Conservation (phyloP, 495 filamentous ascomycete species). For the Lasiosphaeria hispida region DNA sequence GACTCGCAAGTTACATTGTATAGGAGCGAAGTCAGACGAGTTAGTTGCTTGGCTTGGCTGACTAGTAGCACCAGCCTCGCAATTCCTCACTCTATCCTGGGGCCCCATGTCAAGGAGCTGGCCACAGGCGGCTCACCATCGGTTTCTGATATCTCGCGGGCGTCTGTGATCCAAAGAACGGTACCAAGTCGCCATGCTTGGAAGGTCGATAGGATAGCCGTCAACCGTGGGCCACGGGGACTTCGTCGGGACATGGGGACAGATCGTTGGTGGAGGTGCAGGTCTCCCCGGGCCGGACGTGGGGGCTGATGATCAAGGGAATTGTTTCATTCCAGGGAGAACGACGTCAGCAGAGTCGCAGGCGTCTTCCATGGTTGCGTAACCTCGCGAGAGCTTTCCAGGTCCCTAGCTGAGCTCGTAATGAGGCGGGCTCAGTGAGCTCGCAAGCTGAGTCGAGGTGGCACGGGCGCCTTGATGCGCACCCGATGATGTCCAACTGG, state of each 20-base stretch:
- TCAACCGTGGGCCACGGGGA: not conserved
- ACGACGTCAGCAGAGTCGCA: slow-evolving; percentile 9
- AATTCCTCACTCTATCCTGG: too few species aligned
- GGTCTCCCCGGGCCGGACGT: not conserved
- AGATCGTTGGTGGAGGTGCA: not conserved
- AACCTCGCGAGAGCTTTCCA: slow-evolving; percentile 1
- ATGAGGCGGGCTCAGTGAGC: slow-evolving; percentile 9
- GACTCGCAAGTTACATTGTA: not conserved
- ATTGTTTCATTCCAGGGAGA: not conserved
- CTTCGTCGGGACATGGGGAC: not conserved
- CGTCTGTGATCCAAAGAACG: not conserved
- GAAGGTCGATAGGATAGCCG: not conserved
- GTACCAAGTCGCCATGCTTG: not conserved
- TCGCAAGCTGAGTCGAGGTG: slow-evolving; percentile 14
- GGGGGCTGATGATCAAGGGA: not conserved
- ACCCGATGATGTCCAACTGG: not conserved
- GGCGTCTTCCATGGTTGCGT: slow-evolving; percentile 1
- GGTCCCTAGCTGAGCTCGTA: slow-evolving; percentile 15
- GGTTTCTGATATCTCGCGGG: not conserved
- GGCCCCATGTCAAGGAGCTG: too few species aligned
- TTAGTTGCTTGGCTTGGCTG: too few species aligned
- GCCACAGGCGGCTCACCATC: slow-evolving; percentile 4
- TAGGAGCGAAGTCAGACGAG: too few species aligned
- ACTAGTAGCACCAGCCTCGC: too few species aligned
- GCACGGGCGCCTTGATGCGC: not conserved